Evolutionary conservation across 805 yeast genomes (phyloP), one percentile per base, ranked within the genome.

Genomic region (Phaffomyces thermotolerans): DNA sequence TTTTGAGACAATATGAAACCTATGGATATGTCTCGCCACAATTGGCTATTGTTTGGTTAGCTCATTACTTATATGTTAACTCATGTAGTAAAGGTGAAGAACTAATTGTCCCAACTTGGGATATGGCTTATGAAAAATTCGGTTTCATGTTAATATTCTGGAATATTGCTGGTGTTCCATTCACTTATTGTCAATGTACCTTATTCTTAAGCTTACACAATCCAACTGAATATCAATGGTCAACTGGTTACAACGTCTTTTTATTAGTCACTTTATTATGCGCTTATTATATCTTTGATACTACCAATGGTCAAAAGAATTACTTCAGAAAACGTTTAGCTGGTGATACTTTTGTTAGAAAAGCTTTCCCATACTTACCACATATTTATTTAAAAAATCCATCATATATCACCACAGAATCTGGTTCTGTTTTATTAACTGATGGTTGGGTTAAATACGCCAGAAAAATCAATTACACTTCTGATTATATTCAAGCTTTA

Each of bases 101-200:
- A 64, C 72, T 91, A 56, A 93, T 93, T 62, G 95, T 90, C 50
- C 96, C 98, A 55, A 85, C 96, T 17, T 93, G 99, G 98, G 99
- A 93, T 65, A 91, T 93, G 97, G 96, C 95, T 29, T 93, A 93
- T 66, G 99, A 93, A 66, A 93, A 93, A 68, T 93, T 93, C 58
- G 99, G 99, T n/a, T 93, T 93, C 73, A 90, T 93, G 98, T 77
- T 93, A 52, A 79, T 90, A 56, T 93, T 93, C 74, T 93, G 99
- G 99, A 93, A 93, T 70, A 88, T 93, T 63, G 96, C 97, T 29
- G 99, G 99, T 57, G 99, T 93, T 35, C 99, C 99, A 39, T 93
- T 81, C 79, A 91, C 98, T 36, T 93, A 93, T 71, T 88, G 97
- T 66, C 96, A 89, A 61, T 83, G 95, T 64, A 86, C 96, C 10